A percentile compares a stretch with the other conserved stretches of the same genome.
Conservation (phyloP, 1,139 yeast genomes). For the Suhomyces wounanorum region DNA sequence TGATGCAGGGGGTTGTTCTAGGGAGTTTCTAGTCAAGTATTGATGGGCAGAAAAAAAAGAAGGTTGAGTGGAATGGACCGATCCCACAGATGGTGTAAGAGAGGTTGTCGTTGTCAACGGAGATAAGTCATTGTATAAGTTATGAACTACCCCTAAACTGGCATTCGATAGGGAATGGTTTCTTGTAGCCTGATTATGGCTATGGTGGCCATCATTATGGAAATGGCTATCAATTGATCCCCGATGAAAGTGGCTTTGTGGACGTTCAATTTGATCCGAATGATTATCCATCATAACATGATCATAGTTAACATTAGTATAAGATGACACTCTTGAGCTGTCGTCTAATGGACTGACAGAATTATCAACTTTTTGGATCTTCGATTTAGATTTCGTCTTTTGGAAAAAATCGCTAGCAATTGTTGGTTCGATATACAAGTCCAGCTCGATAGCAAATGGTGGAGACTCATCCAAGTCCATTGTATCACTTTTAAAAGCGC, state of each 20-base stretch:
- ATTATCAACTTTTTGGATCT: constrained; percentile 7
- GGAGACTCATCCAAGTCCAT: constrained; percentile 47
- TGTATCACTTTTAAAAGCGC: constrained; percentile 32
- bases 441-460: constrained; percentile 43
- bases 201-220: constrained; percentile 9
- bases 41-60: constrained; percentile 51
- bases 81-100: constrained; percentile 43
- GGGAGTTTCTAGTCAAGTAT: constrained; percentile 39
- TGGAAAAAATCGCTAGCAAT: neutral
- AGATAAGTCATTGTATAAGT: constrained; percentile 33
- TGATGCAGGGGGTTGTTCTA: constrained; percentile 38
- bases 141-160: constrained; percentile 10
- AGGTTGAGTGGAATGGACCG: constrained; percentile 47
- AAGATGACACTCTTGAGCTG: constrained; percentile 16
- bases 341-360: constrained; percentile 15
- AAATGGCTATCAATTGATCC: constrained; percentile 17
- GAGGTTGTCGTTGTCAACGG: constrained; percentile 52
- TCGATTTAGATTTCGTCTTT: constrained; percentile 1
- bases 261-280: neutral
- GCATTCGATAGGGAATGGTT: constrained; percentile 13
- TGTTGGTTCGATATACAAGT: constrained; percentile 14
- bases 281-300: constrained; percentile 4
- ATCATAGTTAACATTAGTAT: constrained; percentile 10
- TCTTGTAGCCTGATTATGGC: constrained; percentile 10
- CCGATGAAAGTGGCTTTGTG: constrained; percentile 6